Conservation (phyloP, 371 early-diverging fungal genomes). For the Rhizomucor pusillus region DNA sequence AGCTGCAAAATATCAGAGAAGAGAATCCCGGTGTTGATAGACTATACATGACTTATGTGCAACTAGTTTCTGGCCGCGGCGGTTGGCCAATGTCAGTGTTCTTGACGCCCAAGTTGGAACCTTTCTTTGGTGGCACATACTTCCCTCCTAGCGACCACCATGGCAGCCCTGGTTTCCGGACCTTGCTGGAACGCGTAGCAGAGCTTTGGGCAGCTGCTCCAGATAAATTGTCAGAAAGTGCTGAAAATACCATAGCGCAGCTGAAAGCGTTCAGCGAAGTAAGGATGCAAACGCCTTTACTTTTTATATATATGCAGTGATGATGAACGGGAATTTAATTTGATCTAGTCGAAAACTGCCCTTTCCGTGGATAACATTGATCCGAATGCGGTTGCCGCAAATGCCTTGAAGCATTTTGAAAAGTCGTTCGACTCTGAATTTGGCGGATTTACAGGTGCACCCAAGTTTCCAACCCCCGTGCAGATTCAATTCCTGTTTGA, state of each 20-base stretch:
- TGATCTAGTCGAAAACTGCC: conserved; percentile 17
- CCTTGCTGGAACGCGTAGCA: conserved; percentile 40
- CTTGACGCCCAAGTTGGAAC: conserved; percentile 60
- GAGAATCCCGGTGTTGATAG: conserved; percentile 67
- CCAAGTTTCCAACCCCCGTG: conserved; percentile 68
- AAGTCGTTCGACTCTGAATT: conserved; percentile 43
- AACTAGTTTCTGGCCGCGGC: conserved; percentile 52
- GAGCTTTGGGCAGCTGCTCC: conserved; percentile 44
- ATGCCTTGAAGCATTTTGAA: conserved; percentile 37
- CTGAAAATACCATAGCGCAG: conserved; percentile 37
- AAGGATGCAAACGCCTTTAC: background rate
- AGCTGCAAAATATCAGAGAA: conserved; percentile 53
- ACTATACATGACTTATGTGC: conserved; percentile 60
- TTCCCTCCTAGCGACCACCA: conserved; percentile 56
- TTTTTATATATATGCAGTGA: too few species aligned
- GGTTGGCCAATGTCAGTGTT: conserved; percentile 67
- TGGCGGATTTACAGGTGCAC: conserved; percentile 63
- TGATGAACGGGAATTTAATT: too few species aligned
- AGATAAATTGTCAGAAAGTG: conserved; percentile 37
- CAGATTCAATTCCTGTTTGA: conserved; percentile 56
- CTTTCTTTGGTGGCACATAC: conserved; percentile 71
- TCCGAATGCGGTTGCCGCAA: conserved; percentile 16
- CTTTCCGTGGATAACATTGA: conserved; percentile 11
- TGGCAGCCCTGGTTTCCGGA: conserved; percentile 54
- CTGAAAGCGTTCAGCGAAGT: conserved; percentile 34